Conservation (phyloP, 2,329 filamentous ascomycete genomes). For the Sphaerulina populicola region DNA sequence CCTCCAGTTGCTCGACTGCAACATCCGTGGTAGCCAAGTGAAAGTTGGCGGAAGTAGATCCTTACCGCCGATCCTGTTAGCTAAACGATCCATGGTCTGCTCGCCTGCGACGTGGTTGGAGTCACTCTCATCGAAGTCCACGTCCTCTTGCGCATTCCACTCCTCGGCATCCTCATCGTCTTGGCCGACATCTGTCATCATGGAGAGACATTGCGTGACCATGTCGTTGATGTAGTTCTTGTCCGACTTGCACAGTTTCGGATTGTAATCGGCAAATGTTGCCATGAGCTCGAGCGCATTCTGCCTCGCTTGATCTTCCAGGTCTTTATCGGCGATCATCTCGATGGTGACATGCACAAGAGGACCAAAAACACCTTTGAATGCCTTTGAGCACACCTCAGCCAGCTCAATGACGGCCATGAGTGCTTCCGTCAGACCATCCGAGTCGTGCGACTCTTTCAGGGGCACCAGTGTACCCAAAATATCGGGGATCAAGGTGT, state of each 20-base stretch:
- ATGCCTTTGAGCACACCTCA: constrained; percentile 94
- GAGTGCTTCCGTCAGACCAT: constrained; percentile 82
- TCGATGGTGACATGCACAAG: constrained; percentile 88
- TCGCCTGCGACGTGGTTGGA: constrained; percentile 95
- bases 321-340: constrained; percentile 91
- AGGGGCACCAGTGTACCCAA: constrained; percentile 91
- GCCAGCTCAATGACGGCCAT: constrained; percentile 88
- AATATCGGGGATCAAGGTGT: constrained; percentile 74
- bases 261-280: constrained; percentile 91
- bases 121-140: constrained; percentile 92
- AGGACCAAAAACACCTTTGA: constrained; percentile 86
- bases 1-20: constrained; percentile 87
- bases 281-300: constrained; percentile 96
- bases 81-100: constrained; percentile 94
- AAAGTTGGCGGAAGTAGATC: constrained; percentile 90
- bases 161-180: constrained; percentile 93
- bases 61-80: constrained; percentile 93
- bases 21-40: constrained; percentile 95
- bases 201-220: constrained; percentile 94
- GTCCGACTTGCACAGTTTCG: constrained; percentile 92
- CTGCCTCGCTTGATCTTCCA: constrained; percentile 81
- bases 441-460: constrained; percentile 83
- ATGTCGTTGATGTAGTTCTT: constrained; percentile 86
- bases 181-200: constrained; percentile 93
- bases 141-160: constrained; percentile 88